Base-by-base conservation (phyloP, 306 rosid species). In the Medicago lupulina region DNA sequence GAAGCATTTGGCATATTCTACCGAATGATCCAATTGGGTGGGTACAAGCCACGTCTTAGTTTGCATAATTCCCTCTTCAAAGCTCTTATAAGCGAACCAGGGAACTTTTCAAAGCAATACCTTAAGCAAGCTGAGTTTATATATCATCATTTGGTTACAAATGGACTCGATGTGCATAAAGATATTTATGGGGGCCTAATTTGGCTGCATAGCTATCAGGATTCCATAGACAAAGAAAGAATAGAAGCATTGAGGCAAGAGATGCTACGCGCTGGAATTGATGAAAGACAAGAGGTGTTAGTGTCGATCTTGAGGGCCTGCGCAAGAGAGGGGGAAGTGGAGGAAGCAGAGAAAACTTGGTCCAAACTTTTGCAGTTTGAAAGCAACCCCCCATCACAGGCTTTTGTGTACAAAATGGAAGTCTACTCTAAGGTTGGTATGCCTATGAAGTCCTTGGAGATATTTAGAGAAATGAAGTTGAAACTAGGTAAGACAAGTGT, bases 201-300 rank as follows among this genome's bases (percentile, higher is more conserved):
- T 88, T 90, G 96, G 98, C 89, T 94, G 53, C 98, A 91, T 83
- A 94, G 98, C 83, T 88, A 85, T 83, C 98, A 94, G 84, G 93
- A 90, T 75, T 76, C 85, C 25, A 72, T 91, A 43, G 98, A 94
- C 85, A 88, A 59, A 82, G 91, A 88, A 69, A 86, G 98, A 85
- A 85, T 94, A 58, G 38, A 64, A 4, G 85, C 53, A n/a, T 65
- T 94, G 71, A 83, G 86, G 83, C 83, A 86, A 74, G 96, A 87
- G 81, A 92, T 94, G 96, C 77, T 69, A 59, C 81, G 31, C 70
- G 90, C 90, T 57, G 95, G 96, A 76, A 49, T 90, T 73, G 79
- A 80, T 68, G 96, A 91, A 84, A 85, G 91, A 7, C 85, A 69
- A 78, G 97, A 88, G 66, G 89, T 94, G 75, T 88, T 90, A 23